A percentile compares a stretch with the other conserved stretches of the same genome.
Conservation (phyloP, 352 stramenopile species). For the Aphanomyces euteiches region DNA sequence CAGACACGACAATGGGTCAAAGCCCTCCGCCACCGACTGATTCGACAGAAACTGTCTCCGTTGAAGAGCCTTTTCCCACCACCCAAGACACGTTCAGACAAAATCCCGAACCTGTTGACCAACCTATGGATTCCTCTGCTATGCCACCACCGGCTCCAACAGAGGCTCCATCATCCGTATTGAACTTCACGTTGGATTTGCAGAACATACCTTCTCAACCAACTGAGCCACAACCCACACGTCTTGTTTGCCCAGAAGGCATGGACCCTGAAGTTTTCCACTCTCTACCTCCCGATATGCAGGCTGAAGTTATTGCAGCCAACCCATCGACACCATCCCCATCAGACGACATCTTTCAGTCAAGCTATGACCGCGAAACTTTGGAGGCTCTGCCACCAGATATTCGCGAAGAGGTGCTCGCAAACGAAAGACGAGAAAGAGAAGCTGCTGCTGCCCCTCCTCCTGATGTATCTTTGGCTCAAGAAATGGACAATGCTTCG, state of each 20-base stretch:
- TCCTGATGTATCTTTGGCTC: constrained; percentile 90
- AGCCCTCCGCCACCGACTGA: constrained; percentile 5
- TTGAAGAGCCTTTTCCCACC: constrained; percentile 2
- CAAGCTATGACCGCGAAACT: constrained; percentile 92
- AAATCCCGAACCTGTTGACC: no score
- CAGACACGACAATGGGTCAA: constrained; percentile 39
- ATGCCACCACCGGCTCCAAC: neutral
- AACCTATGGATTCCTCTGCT: constrained; percentile 17
- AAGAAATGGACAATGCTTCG: constrained; percentile 98
- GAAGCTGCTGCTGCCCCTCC: constrained; percentile 70
- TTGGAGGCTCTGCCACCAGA: constrained; percentile 95
- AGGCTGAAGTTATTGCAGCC: constrained; percentile 92
- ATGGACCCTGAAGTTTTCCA: constrained; percentile 97
- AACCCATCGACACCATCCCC: constrained; percentile 40
- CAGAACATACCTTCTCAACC: constrained; percentile 39
- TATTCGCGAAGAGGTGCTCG: constrained; percentile 95
- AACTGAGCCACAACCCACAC: neutral
- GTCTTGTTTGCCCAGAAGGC: constrained; percentile 84
- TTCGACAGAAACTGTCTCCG: neutral
- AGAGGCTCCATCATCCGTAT: constrained; percentile 37
- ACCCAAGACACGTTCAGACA: no score
- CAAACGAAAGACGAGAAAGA: constrained; percentile 93
- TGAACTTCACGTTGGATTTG: constrained; percentile 83
- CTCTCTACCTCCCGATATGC: constrained; percentile 94
- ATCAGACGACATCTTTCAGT: constrained; percentile 69